phyloP scores from a whole-genome alignment of 2,329 filamentous ascomycete genomes.

The Leptodontidium sp. region DNA sequence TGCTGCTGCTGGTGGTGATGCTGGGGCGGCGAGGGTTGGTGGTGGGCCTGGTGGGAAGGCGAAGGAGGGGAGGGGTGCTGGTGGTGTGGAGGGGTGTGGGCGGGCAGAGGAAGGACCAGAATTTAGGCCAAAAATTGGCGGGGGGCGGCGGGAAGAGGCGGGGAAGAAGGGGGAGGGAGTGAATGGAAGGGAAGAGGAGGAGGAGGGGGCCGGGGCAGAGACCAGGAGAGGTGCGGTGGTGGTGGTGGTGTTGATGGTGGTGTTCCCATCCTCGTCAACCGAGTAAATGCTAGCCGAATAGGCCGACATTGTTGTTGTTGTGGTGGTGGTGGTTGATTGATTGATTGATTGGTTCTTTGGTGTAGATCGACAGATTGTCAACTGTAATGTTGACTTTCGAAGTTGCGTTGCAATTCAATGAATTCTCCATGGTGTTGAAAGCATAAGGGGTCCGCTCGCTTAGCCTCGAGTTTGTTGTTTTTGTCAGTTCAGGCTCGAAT shows the following conservation, averaged over 20 bases:
- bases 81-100: not conserved
- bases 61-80: not conserved
- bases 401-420: not conserved
- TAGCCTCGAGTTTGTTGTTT: not conserved
- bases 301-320: slow-evolving; percentile 2
- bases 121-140: too few species aligned
- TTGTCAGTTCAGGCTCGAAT: not conserved
- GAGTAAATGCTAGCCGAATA: slow-evolving; percentile 10
- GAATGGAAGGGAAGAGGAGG: not conserved
- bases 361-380: not conserved
- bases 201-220: not conserved
- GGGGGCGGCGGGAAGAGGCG: not conserved
- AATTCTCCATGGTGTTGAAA: too few species aligned
- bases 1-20: not conserved
- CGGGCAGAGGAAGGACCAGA: not conserved
- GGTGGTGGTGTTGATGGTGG: not conserved
- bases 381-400: not conserved
- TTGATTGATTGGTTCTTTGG: not conserved
- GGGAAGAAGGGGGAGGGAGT: not conserved
- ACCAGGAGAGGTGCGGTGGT: not conserved
- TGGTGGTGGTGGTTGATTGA: not conserved
- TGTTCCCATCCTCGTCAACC: not conserved
- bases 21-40: not conserved
- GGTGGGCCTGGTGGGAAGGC: not conserved
- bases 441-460: not conserved